phyloP scores from a whole-genome alignment of 2,329 filamentous ascomycete species.

The Zelopaecilomyces penicillatus region DNA sequence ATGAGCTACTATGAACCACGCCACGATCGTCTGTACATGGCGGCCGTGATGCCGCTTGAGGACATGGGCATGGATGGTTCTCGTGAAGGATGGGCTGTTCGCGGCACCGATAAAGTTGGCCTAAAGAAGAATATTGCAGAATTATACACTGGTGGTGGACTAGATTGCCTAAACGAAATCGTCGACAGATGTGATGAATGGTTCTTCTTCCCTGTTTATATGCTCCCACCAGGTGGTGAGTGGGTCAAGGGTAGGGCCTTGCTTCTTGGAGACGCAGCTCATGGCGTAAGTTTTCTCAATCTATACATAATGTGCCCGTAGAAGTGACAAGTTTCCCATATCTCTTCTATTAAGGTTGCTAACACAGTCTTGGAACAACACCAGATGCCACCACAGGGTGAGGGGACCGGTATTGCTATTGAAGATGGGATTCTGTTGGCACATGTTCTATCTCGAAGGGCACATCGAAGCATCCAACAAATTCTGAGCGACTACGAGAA shows the following conservation, averaged over 20 bases:
- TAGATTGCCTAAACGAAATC: conserved; percentile 12
- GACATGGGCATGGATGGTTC: conserved; percentile 13
- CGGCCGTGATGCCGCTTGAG: conserved; percentile 14
- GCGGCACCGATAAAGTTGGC: conserved; percentile 13
- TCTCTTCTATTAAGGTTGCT: background rate
- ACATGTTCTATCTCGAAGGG: conserved; percentile 14
- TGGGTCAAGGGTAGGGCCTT: conserved; percentile 33
- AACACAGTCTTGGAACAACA: background rate
- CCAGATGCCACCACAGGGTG: conserved; percentile 42
- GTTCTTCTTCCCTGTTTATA: conserved; percentile 28
- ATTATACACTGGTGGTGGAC: conserved; percentile 9
- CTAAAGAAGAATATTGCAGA: conserved; percentile 11
- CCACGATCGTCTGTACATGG: conserved; percentile 11
- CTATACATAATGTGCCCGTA: no score
- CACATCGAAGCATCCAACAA: conserved; percentile 26
- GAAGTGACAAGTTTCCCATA: background rate
- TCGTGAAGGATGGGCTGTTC: conserved; percentile 16
- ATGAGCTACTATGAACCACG: conserved; percentile 14
- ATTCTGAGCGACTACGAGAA: conserved; percentile 39
- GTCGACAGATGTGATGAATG: conserved; percentile 17
- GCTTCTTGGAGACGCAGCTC: conserved; percentile 48
- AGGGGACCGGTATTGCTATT: conserved; percentile 42
- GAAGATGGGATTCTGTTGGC: conserved; percentile 43
- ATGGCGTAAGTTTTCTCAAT: conserved; percentile 28
- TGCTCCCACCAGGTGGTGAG: conserved; percentile 22